Base-by-base conservation (phyloP, 148 eudicot genomes). In the Silene latifolia region DNA sequence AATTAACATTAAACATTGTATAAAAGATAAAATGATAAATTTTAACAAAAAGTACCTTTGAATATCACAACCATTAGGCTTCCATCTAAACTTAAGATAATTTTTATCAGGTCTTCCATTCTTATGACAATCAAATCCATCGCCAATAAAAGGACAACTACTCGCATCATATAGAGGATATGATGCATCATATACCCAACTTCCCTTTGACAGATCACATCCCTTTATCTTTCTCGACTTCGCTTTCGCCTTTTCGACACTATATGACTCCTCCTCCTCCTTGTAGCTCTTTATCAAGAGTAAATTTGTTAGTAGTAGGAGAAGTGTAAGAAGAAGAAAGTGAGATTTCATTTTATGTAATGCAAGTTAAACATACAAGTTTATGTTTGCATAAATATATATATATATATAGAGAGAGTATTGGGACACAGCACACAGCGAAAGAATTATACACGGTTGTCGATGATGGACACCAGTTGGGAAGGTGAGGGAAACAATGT, bases 41-140 rank as follows among this genome's bases (percentile, higher is more conserved):
- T n/a, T n/a, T n/a, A n/a, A n/a, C n/a, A n/a, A n/a, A n/a, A n/a
- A n/a, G n/a, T n/a, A 90, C 94, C 90, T 83, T 9, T 80, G 75
- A 46, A 91, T 76, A 65, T 82, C 21, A 76, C 97, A 91, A 25
- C 44, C 86, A 74, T 59, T 9, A 32, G 95, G 95, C 29, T 83
- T 73, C 95, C 95, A 90, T 82, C 88, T 82, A 74, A 80, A 90
- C 47, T 81, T 81, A 70, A 88, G 89, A 62, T 86, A 90, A 29
- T 66, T 19, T 1, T 67, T 60, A 77, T 88, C 95, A 71, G 84
- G 84, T 21, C 95, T 77, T 15, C 88, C 87, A 76, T 88, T 88
- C 51, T 85, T 85, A 70, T 70, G 87, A 47, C 95, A 90, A 70
- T 90, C 69, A 65, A 81, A 81, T 1, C 77, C 84, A 19, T 67